These are phyloP conservation scores for Agaricus sinodeliciosus DNA, from an alignment of 768 basidiomycete genomes.

Conservation along the genomic window DNA sequence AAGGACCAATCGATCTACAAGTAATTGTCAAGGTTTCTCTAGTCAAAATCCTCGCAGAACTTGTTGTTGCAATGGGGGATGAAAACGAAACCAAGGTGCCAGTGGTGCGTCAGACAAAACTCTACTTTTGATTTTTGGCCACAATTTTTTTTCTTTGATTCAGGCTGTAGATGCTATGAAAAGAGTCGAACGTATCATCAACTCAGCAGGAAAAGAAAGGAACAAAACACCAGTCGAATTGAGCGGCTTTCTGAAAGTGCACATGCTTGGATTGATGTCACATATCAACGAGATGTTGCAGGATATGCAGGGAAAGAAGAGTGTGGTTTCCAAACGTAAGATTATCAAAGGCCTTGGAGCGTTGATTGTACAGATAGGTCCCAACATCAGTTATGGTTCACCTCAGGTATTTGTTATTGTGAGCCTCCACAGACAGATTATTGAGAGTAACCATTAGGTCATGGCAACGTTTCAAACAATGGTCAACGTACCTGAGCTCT, in stretches of 20 bases:
- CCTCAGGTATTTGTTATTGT: constrained; percentile 62
- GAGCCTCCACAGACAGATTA: not conserved
- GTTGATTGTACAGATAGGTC: constrained; percentile 64
- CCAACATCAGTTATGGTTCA: constrained; percentile 66
- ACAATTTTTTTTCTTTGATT: not conserved
- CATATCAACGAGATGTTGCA: constrained; percentile 83
- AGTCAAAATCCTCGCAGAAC: constrained; percentile 62
- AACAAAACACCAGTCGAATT: constrained; percentile 31
- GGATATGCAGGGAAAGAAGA: constrained; percentile 74
- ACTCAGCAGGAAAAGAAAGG: constrained; percentile 19
- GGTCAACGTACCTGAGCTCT: constrained; percentile 66
- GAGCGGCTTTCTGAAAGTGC: constrained; percentile 56
- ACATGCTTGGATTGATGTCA: constrained; percentile 82
- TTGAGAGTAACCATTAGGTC: constrained; percentile 45
- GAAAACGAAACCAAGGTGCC: constrained; percentile 39
- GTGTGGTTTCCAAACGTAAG: constrained; percentile 59
- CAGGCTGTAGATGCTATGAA: constrained; percentile 31
- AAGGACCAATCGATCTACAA: constrained; percentile 32
- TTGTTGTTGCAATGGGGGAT: constrained; percentile 77
- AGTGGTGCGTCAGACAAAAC: constrained; percentile 31
- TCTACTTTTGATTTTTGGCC: not conserved
- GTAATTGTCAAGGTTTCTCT: constrained; percentile 61
- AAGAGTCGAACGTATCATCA: constrained; percentile 41
- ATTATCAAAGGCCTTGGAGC: constrained; percentile 75
- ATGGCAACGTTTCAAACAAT: constrained; percentile 95